Evolutionary conservation across 2,329 filamentous ascomycete genomes (phyloP), one percentile per base, ranked within the genome.

Genomic region (Neonectria punicea): DNA sequence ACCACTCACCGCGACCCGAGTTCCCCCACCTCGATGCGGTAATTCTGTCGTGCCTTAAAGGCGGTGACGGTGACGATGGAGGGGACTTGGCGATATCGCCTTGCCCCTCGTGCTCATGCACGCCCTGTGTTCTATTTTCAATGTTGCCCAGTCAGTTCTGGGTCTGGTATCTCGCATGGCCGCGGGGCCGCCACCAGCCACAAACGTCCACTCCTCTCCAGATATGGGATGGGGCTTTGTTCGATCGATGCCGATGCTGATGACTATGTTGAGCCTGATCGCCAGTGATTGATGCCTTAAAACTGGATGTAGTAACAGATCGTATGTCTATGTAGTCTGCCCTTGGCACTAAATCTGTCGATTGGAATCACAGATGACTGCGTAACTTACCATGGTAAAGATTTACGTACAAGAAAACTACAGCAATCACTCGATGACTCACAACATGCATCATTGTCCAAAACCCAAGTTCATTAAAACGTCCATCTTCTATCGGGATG

Each of bases 1-100:
- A n/a, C 39, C 53, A 62, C 47, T 39, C 30, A 47, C 9, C 34
- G 28, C 46, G 43, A 46, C 39, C 49, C 20, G 32, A 28, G 18
- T 57, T 53, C n/a, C 36, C 46, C 50, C 28, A 10, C 28, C 30
- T n/a, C 49, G n/a, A 44, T 57, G 59, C 53, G 59, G 59, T 16
- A 53, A 39, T 62, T 62, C 53, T 49, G 53, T 20, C 36, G 14
- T 46, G 13, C 9, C 14, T 36, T 34, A 62, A 62, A 57, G 53
- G 59, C 59, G 59, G 59, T 62, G 59, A 62, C 59, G 18, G 59
- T 62, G 59, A 62, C 59, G 18, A 44, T 55, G 8, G 30, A 20
- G 32, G 30, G 47, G 32, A 20, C 10, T 14, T 20, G 28, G 13
- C 30, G 30, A 13, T 14, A 51, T 22, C 18, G 16, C 25, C 14